Evolutionary conservation across 768 basidiomycete genomes (phyloP).

Genomic region (Sutorius australiensis): DNA sequence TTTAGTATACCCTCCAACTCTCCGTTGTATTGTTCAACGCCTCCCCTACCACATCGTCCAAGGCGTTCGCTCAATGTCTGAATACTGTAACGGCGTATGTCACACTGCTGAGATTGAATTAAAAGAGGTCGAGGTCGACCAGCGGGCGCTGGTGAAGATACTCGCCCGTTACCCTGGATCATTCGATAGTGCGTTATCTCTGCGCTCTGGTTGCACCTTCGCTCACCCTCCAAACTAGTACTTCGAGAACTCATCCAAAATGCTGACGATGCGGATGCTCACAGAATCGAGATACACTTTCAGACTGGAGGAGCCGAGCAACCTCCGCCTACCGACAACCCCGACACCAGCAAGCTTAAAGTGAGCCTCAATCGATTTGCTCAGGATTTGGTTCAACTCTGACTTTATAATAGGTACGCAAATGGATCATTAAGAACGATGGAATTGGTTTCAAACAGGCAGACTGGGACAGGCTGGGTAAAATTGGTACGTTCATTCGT

Average conservation of each 20-base stretch:
- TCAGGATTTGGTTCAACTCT: not conserved
- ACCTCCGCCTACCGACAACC: not conserved
- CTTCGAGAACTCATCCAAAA: constrained; percentile 56
- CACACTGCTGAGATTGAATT: not conserved
- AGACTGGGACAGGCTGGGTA: constrained; percentile 15
- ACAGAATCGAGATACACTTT: constrained; percentile 36
- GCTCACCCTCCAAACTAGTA: constrained; percentile 24
- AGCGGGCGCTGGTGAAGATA: constrained; percentile 13
- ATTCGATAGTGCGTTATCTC: constrained; percentile 3
- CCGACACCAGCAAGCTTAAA: not conserved
- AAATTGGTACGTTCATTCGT: constrained; percentile 7
- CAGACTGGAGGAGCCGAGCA: constrained; percentile 21
- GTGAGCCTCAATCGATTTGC: not conserved
- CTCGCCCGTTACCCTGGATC: constrained; percentile 17
- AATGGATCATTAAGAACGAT: constrained; percentile 15
- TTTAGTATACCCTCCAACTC: not conserved
- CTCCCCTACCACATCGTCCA: not conserved
- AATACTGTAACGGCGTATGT: not conserved
- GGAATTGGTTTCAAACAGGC: not conserved
- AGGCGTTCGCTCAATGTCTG: not conserved
- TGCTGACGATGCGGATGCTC: constrained; percentile 47
- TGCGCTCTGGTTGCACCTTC: not conserved
- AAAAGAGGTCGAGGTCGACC: constrained; percentile 17
- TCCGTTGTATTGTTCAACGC: not conserved
- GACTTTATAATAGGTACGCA: constrained; percentile 1